Percentiles rank a stretch among this genome's conserved stretches.
These are phyloP conservation scores for Byssoonygena ceratinophila DNA, from an alignment of 2,329 filamentous ascomycete species.

Conservation along the genomic window DNA sequence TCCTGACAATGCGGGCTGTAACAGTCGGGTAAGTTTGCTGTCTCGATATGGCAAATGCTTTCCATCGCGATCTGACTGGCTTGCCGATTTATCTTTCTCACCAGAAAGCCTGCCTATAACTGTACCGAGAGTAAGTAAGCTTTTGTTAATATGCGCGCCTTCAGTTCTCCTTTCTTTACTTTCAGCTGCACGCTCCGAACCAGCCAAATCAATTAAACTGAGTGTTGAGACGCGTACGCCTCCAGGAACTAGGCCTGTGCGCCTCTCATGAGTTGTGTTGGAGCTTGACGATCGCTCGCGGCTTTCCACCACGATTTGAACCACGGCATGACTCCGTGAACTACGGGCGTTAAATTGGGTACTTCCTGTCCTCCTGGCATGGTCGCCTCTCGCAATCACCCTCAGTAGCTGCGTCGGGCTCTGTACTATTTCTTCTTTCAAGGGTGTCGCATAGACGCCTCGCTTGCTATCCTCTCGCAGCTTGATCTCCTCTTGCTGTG, in stretches of 20 bases:
- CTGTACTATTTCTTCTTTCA: conserved; percentile 98
- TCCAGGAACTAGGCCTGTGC: conserved; percentile 62
- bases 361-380: conserved; percentile 78
- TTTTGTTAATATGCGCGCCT: conserved; percentile 98
- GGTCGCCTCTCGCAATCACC: conserved; percentile 88
- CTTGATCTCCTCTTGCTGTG: conserved; percentile 77
- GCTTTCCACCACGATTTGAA: conserved; percentile 97
- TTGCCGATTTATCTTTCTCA: conserved; percentile 74
- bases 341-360: conserved; percentile 96
- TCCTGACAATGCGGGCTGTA: conserved; percentile 86
- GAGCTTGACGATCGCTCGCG: conserved; percentile 64
- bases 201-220: conserved; percentile 90
- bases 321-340: conserved; percentile 94
- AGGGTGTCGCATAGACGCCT: conserved; percentile 86
- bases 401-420: conserved; percentile 89
- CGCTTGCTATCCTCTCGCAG: conserved; percentile 91
- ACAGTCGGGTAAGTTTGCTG: conserved; percentile 85
- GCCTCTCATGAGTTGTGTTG: conserved; percentile 46
- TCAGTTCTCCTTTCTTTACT: conserved; percentile 88
- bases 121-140: conserved; percentile 82
- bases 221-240: conserved; percentile 92
- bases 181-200: conserved; percentile 91
- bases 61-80: conserved; percentile 64
- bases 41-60: conserved; percentile 95
- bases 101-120: conserved; percentile 90